Evolutionary conservation across 805 yeast species (phyloP).

Genomic region (Yueomyces sinensis): DNA sequence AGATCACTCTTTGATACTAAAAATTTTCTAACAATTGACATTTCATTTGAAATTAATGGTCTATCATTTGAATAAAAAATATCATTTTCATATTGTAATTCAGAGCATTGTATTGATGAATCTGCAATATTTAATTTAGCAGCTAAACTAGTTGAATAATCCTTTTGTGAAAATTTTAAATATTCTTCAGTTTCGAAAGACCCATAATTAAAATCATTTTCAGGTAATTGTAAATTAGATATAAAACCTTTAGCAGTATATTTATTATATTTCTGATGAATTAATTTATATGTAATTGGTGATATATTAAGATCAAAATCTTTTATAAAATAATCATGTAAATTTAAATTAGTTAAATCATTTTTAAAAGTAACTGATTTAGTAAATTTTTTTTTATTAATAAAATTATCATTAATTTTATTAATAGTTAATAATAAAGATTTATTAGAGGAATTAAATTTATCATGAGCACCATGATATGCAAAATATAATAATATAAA

Average conservation of each 20-base stretch:
- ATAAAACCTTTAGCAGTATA: background rate
- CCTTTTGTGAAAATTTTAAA: background rate
- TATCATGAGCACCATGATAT: too few species aligned
- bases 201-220: background rate
- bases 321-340: conserved; percentile 1
- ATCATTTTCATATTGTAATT: conserved; percentile 2
- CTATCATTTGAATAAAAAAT: conserved; percentile 1
- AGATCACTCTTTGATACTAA: conserved; percentile 1
- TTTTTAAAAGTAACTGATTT: background rate
- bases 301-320: conserved; percentile 1
- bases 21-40: conserved; percentile 2
- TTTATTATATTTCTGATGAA: background rate
- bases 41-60: conserved; percentile 2
- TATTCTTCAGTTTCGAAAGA: background rate
- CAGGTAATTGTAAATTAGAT: background rate
- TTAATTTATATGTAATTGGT: conserved; percentile 1
- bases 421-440: too few species aligned
- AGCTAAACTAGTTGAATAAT: background rate
- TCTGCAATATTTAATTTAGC: background rate
- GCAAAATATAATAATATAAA: too few species aligned
- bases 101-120: conserved; percentile 1
- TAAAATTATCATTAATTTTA: too few species aligned
- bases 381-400: too few species aligned
- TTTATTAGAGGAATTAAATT: too few species aligned
- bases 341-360: conserved; percentile 3